Base-by-base conservation (phyloP, 306 rosid species). In the Datisca glomerata region DNA sequence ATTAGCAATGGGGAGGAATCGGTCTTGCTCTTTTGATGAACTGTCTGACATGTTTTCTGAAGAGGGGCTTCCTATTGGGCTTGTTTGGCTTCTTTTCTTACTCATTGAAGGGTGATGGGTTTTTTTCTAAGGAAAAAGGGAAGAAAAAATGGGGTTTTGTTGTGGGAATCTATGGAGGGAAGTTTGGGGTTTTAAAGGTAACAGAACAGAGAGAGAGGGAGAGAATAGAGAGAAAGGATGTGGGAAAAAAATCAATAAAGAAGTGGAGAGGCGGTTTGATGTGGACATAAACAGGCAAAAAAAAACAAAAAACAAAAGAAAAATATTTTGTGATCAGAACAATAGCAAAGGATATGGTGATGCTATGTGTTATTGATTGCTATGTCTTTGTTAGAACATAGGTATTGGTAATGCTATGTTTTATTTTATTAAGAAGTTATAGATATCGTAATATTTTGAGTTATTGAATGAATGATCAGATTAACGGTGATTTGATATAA, bases 1-100 rank as follows among this genome's bases (percentile, higher is more conserved):
- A 53, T 85, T 85, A 12, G 96, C 96, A 14, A 80, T 80, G 0
- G 95, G 95, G 21, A 85, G 95, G 59, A 85, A 76, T 54, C 69
- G 53, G 77, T 85, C 93, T 42, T 76, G 95, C 21, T 85, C 95
- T 38, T 79, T 84, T 8, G 80, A 70, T 2, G 59, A 45, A 17
- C 69, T 53, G 46, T 73, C 83, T 25, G 86, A 79, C 51, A 62
- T 69, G 65, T 79, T 68, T 18, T 70, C 86, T 8, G 84, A 79
- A 17, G 74, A 59, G 1, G 96, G 85, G 49, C 95, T 76, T 28
- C 93, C 95, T 18, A 64, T 61, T 1, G 91, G 87, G 43, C 85
- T 80, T 2, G 33, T 58, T 52, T 53, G 66, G 66, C 57, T 74
- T 49, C 64, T 75, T 67, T 67, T 80, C 27, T 75, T 71, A 45